Evolutionary conservation across 768 basidiomycete genomes (phyloP), one percentile per base, ranked within the genome.

Genomic region (Termitomyces sp.): DNA sequence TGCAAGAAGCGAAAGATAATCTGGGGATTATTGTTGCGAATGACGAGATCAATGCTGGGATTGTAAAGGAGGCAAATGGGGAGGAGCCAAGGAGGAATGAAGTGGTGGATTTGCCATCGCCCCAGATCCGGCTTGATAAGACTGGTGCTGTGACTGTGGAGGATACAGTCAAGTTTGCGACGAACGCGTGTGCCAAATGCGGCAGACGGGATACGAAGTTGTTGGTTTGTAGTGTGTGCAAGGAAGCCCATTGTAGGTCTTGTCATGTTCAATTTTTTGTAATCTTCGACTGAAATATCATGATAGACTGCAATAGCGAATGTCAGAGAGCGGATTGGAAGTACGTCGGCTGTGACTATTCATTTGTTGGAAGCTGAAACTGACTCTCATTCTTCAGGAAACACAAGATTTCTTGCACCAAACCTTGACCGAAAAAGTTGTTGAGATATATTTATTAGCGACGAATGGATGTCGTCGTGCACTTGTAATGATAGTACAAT

Each of bases 121-220:
- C 65, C 45, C 43, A 62, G 35, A 35, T 55, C 18, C 59, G 70
- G 43, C 13, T 67, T 2, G 65, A 65, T 16, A 63, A 61, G 46
- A 63, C 63, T 11, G 66, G 63, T 28, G 50, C 28, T 32, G 35
- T 62, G 6, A 61, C 55, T 5, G n/a, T 51, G 2, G 63, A 65
- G 28, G 45, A 44, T 6, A 61, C 59, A n/a, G 59, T 65, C 35
- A 58, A 63, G 22, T 58, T 68, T 46, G 71, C 71, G 8, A 71
- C 70, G 48, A 67, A 71, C 52, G 65, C 65, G 13, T 72, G 71
- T 51, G 62, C 58, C 18, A 60, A 61, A 20, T 73, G 72, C 45
- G 63, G 61, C 38, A 68, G 66, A 48, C 58, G 71, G 8, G 68
- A 66, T 35, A 59, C 64, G 8, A 66, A 66, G 54, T 62, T 71